Percentiles rank a stretch among this genome's conserved stretches.
phyloP scores from a whole-genome alignment of 208 protist genomes.

The Trypanosoma platydactyli region DNA sequence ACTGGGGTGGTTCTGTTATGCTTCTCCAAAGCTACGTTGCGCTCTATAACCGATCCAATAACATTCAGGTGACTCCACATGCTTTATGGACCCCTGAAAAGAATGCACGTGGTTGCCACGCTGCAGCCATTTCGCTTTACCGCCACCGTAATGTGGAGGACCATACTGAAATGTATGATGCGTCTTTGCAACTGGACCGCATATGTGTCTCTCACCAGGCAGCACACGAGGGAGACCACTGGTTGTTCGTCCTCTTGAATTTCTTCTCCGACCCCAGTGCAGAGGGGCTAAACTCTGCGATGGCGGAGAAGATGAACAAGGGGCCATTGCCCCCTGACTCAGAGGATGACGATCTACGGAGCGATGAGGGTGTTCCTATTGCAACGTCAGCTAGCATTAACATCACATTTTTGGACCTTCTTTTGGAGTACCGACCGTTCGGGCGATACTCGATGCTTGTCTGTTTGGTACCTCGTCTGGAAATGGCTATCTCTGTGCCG shows the following conservation, averaged over 20 bases:
- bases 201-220: conserved; percentile 47
- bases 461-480: conserved; percentile 13
- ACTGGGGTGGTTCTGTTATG: conserved; percentile 23
- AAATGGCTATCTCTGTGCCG: conserved; percentile 15
- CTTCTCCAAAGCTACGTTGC: conserved; percentile 35
- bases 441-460: conserved; percentile 23
- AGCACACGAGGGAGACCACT: conserved; percentile 51
- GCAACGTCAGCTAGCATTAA: conserved; percentile 21
- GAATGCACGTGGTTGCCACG: conserved; percentile 2
- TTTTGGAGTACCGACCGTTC: conserved; percentile 31
- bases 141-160: conserved; percentile 26
- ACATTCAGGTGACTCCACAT: conserved; percentile 7
- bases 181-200: conserved; percentile 33
- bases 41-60: conserved; percentile 24
- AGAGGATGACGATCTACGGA: conserved; percentile 2
- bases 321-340: not conserved
- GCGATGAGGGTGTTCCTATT: conserved; percentile 27
- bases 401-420: conserved; percentile 18
- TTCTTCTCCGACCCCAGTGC: conserved; percentile 37
- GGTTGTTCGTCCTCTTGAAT: conserved; percentile 46
- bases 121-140: conserved; percentile 23
- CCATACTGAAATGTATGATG: conserved; percentile 30
- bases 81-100: not conserved
- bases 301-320: conserved; percentile 15
- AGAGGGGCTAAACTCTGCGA: conserved; percentile 12